Evolutionary conservation across 1,139 yeast species (phyloP), one percentile per base, ranked within the genome.

Genomic region (Kurtzmaniella quercitrusa): DNA sequence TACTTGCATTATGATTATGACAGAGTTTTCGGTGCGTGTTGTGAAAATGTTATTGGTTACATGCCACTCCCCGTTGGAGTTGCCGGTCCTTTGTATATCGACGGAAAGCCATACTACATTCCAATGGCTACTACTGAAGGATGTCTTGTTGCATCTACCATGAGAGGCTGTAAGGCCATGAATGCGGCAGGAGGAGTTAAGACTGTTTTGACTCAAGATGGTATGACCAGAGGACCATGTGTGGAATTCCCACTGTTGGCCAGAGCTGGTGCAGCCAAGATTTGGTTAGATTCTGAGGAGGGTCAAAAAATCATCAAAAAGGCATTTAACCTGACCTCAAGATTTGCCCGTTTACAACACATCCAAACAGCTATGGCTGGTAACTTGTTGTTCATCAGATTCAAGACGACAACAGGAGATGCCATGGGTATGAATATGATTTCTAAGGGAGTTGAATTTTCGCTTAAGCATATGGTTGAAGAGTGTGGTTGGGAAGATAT

Each of bases 391-490:
- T 93, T 78, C 59, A 84, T 94, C 55, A 82, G 98, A 57, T 93
- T 93, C 73, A 82, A 91, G 61, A 93, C 99, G 21, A 89, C 96
- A 36, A 93, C 99, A 30, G 99, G 99, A 65, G 99, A 93, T 71
- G 98, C 98, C 16, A 93, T 93, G 99, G 99, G 98, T 52, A 93
- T 93, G 99, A 93, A 93, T 62, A 94, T 93, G 99, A 94, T 93
- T 51, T 93, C 98, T 26, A 93, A 93, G 67, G 99, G 98, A 63
- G 97, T 88, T 42, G 99, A 94, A 63, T 75, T 73, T 61, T 80
- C 96, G 2, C 77, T 93, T 59, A 82, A 82, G 52, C 81, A 76
- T 61, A 89, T 93, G 96, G 80, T 77, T 40, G 88, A 85, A 57
- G 89, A 84, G 55, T 84, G 85, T 61, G 98, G 97, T 2, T 93